Percentiles rank a stretch among this genome's conserved stretches.
Evolutionary conservation across 352 stramenopile genomes (phyloP).

Genomic region (Globisporangium viniferum): DNA sequence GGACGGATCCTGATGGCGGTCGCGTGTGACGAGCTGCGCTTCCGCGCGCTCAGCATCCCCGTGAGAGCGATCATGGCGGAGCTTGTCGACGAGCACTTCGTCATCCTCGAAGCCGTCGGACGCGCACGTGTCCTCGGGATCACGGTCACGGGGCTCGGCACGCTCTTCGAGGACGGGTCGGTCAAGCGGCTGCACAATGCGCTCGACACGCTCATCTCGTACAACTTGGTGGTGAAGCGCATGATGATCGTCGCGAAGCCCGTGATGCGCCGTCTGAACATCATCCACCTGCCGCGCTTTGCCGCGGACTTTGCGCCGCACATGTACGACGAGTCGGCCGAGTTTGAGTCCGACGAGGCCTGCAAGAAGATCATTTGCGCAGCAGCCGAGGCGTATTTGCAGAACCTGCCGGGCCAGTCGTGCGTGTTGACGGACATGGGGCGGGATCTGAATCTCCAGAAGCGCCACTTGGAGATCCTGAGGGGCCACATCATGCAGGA

Average conservation of each 20-base stretch:
- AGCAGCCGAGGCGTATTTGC: slow-evolving; percentile 59
- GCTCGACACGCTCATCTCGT: slow-evolving; percentile 76
- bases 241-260: slow-evolving; percentile 75
- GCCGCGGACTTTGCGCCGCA: slow-evolving; percentile 47
- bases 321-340: slow-evolving; percentile 68
- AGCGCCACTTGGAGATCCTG: slow-evolving; percentile 65
- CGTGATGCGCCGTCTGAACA: slow-evolving; percentile 67
- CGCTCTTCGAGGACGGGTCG: slow-evolving; percentile 29
- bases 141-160: slow-evolving; percentile 47
- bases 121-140: slow-evolving; percentile 43
- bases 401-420: slow-evolving; percentile 49
- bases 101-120: slow-evolving; percentile 65
- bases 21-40: slow-evolving; percentile 61
- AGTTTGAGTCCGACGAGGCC: slow-evolving; percentile 83
- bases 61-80: slow-evolving; percentile 58
- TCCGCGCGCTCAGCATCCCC: slow-evolving; percentile 68
- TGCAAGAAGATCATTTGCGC: slow-evolving; percentile 61
- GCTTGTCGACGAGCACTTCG: slow-evolving; percentile 56
- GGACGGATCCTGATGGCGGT: slow-evolving; percentile 28
- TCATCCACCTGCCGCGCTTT: slow-evolving; percentile 77
- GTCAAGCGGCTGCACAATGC: slow-evolving; percentile 78
- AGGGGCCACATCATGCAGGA: slow-evolving; percentile 68
- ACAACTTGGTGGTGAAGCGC: slow-evolving; percentile 74
- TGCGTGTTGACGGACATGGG: slow-evolving; percentile 71
- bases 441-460: slow-evolving; percentile 62